Base-by-base conservation (phyloP, 306 rosid genomes). In the Cicer judaicum region DNA sequence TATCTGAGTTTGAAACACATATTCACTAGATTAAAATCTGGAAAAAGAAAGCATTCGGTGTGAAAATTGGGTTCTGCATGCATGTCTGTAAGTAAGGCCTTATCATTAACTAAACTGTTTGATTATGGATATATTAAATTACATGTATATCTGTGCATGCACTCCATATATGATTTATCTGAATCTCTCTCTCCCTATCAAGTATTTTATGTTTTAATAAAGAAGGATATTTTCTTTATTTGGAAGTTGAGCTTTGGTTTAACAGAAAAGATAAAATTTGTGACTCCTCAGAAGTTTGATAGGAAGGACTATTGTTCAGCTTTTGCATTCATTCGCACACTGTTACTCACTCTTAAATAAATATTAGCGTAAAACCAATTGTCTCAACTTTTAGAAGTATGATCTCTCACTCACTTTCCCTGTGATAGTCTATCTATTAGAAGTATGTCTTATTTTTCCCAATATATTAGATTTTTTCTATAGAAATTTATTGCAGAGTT, bases 301-400 rank as follows among this genome's bases (percentile, higher is more conserved):
- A 34, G 62, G 68, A 67, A 46, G 12, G 10, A 65, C 38, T 52
- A 39, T 34, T 65, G 64, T 54, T 53, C 56, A 24, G 29, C 36
- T 42, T 65, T 55, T 50, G 66, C 47, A 65, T 53, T 76, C 80
- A 24, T 24, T 76, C 8, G 54, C 57, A 43, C 66, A 18, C 38
- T 24, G n/a, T n/a, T 19, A 24, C 63, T 65, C 59, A 13, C 48
- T 40, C 34, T 34, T 53, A 66, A 71, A 65, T 53, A 54, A 53
- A 65, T 53, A 47, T 52, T 42, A 6, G 8, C 52, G 53, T 24
- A 66, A 76, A 54, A 65, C 67, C 64, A 57, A 10, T 24, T 21
- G 64, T 29, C 36, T 29, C 36, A 2, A 29, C 34, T 29, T 29
- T 29, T 29, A 29, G 34, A 29, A 29, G 34, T 29, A 29, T 29